Base-by-base conservation (phyloP, 805 yeast species). In the Ogataea degrootiae region DNA sequence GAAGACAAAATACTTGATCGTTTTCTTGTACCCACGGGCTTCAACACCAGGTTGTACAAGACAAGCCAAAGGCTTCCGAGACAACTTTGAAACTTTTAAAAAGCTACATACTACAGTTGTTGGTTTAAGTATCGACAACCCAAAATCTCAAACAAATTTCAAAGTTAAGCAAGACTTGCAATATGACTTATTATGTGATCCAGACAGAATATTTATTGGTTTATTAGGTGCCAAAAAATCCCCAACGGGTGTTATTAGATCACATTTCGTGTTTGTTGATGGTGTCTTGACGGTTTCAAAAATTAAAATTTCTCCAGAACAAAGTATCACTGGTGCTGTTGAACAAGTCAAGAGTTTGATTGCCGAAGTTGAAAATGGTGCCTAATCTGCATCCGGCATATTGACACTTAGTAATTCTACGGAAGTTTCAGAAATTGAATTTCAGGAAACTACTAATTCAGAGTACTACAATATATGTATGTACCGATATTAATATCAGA, bases 11-110 rank as follows among this genome's bases (percentile, higher is more conserved):
- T 67, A 80, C 14, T 73, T 82, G 29, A 71, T 82, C 19, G 69
- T 80, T 23, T 80, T 83, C 66, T 86, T 96, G 17, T 92, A 91
- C 62, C 98, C 98, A 45, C 84, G 77, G 61, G 98, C 98, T 0
- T 81, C 85, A 23, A 92, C 98, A 0, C 96, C 97, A 1, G 99
- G 99, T 3, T 94, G 99, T 67, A 92, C 99, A 1, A 79, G 89
- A 57, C 99, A 92, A 69, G 97, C 91, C 2, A 78, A 86, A 63
- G 97, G 97, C 0, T 94, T 85, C 64, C 82, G 94, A 57, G 83
- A 79, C 54, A 79, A 79, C 56, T 83, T 69, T 63, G 71, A 74
- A 2, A 70, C 75, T 38, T 76, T 86, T 58, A 39, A 44, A 8
- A 36, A 71, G 41, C 69, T 76, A 36, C 76, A 76, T 22, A 83